These are phyloP conservation scores for Hyaloperonospora arabidopsidis DNA, from an alignment of 352 stramenopile genomes.

Conservation along the genomic window DNA sequence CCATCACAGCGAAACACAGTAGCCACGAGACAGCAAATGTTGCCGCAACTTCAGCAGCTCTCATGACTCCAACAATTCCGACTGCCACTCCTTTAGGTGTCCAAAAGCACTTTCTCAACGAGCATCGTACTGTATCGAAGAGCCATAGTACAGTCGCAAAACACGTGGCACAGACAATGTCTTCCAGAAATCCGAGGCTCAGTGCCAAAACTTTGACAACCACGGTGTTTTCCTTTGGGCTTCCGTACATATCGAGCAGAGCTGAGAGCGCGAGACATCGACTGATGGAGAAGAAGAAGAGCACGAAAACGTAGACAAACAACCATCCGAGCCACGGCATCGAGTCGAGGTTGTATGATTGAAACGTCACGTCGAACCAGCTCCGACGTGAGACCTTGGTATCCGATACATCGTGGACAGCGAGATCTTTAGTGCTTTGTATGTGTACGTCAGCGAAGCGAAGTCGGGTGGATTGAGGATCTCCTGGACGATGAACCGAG, in stretches of 20 bases:
- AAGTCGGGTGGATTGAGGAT: no score
- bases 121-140: conserved; percentile 16
- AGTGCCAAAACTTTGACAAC: conserved; percentile 14
- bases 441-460: no score
- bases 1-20: conserved; percentile 24
- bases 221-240: conserved; percentile 14
- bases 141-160: conserved; percentile 20
- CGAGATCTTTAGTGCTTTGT: no score
- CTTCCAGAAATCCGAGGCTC: conserved; percentile 22
- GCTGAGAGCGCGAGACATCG: conserved; percentile 17
- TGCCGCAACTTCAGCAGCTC: conserved; percentile 5
- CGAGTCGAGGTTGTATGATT: neutral
- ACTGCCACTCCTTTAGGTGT: neutral
- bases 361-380: no score
- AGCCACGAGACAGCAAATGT: conserved; percentile 20
- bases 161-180: conserved; percentile 29
- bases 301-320: conserved; percentile 23
- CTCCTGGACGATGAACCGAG: no score
- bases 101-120: neutral
- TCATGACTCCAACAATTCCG: conserved; percentile 5
- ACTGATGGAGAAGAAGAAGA: conserved; percentile 23
- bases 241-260: conserved; percentile 23
- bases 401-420: no score
- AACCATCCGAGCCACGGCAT: conserved; percentile 21
- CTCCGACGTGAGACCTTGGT: no score